Evolutionary conservation across 768 basidiomycete species (phyloP), one percentile per base, ranked within the genome.

Genomic region (Russula emetica): DNA sequence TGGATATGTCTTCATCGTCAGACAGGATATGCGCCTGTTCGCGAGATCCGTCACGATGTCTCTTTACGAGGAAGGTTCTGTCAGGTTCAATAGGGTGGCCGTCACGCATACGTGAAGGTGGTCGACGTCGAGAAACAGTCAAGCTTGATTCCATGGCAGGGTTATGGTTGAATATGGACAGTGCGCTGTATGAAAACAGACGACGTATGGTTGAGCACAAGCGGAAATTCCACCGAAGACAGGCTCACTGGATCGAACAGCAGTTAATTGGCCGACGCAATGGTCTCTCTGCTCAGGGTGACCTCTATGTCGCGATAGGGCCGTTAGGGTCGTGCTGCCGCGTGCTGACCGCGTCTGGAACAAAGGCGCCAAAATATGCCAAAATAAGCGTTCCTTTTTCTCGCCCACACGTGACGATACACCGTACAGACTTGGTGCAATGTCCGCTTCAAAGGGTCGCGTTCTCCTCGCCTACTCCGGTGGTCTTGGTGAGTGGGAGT

Each of bases 381-480:
- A 40, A 9, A 22, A 20, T 22, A 45, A 45, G 4, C 2, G 2
- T 11, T 22, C 13, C 22, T 5, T 26, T 28, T 28, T 28, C 49
- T 26, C 2, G 26, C 24, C 22, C 5, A 50, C 26, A 26, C 49
- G 26, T 16, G 26, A 50, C 49, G 24, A 26, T 16, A 16, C 6
- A 47, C 9, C 22, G 11, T 13, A 4, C 13, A 55, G 22, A 45
- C 36, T 32, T 8, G 7, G 24, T 28, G 0, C 85, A 1, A 85
- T 84, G 83, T 72, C 83, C 64, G 70, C 78, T 52, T 72, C 73
- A 8, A 82, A 82, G 72, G 94, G 94, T 68, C 94, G 94, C 73
- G 94, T 98, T 71, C 82, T 99, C 61, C 83, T 99, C 68, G 96
- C 96, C 24, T 99, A 99, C 80, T 99, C 97, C 72, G 96, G 97